Percentiles rank a stretch among this genome's conserved stretches.
phyloP scores from a whole-genome alignment of 306 rosid genomes.

The Cucumis cinereus region DNA sequence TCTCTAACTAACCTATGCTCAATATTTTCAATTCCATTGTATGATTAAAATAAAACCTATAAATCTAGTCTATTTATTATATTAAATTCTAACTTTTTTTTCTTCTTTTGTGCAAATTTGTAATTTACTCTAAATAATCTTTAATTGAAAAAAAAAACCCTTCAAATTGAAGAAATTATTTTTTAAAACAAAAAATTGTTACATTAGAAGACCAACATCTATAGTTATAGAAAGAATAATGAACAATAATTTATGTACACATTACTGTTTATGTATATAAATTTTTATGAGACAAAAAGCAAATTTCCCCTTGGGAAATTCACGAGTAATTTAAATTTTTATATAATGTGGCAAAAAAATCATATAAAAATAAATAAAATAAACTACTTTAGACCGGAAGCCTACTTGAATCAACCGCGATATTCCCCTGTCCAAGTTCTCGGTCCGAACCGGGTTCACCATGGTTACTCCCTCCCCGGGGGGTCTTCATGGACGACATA shows the following conservation, averaged over 20 bases:
- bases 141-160: background rate
- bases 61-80: background rate
- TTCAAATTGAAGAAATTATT: background rate
- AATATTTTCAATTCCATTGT: background rate
- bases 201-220: background rate
- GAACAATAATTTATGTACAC: background rate
- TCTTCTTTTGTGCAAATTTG: too few species aligned
- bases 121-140: background rate
- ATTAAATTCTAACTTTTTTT: too few species aligned
- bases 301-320: background rate
- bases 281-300: background rate
- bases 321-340: background rate
- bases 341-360: background rate
- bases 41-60: background rate
- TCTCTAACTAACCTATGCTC: background rate
- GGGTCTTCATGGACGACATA: conserved; percentile 48
- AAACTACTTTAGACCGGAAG: conserved; percentile 25
- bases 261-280: background rate
- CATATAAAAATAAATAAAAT: background rate
- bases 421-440: conserved; percentile 17
- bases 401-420: conserved; percentile 13
- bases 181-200: background rate
- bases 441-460: conserved; percentile 29
- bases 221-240: background rate
- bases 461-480: conserved; percentile 12